These are phyloP conservation scores for Aspergillus versicolor DNA, from an alignment of 2,329 filamentous ascomycete genomes.

Conservation along the genomic window DNA sequence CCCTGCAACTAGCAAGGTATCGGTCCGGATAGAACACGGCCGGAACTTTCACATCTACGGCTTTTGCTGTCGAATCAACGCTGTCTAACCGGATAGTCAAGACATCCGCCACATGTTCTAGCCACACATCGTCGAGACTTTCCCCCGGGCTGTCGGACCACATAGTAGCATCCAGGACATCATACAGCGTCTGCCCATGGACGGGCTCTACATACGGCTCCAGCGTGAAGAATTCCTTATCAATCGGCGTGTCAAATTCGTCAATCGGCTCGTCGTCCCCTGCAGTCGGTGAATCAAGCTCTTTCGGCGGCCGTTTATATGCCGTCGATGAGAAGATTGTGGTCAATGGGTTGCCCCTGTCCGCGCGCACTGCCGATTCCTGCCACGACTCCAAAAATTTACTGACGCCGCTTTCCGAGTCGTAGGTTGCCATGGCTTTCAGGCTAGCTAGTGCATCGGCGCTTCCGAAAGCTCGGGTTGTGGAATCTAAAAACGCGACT, in stretches of 20 bases:
- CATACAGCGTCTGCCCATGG: slow-evolving; percentile 50
- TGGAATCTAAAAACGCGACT: slow-evolving; percentile 60
- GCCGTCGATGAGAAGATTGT: slow-evolving; percentile 50
- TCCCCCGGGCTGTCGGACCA: slow-evolving; percentile 45
- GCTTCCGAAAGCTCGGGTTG: slow-evolving; percentile 60
- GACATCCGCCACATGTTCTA: slow-evolving; percentile 54
- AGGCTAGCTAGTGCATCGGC: slow-evolving; percentile 50
- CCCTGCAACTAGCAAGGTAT: slow-evolving; percentile 55
- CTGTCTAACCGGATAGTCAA: slow-evolving; percentile 51
- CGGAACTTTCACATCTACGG: slow-evolving; percentile 52
- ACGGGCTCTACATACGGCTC: slow-evolving; percentile 39
- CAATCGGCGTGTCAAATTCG: background rate
- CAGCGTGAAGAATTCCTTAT: slow-evolving; percentile 39
- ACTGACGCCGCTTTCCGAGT: slow-evolving; percentile 37
- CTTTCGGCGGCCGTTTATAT: slow-evolving; percentile 30
- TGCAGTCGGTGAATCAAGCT: background rate
- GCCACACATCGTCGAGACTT: slow-evolving; percentile 46
- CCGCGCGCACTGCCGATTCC: slow-evolving; percentile 43
- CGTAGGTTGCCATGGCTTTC: slow-evolving; percentile 34
- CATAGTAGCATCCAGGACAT: slow-evolving; percentile 53
- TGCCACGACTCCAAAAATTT: slow-evolving; percentile 54
- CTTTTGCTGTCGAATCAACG: slow-evolving; percentile 31
- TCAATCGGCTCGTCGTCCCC: background rate
- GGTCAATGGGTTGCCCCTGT: slow-evolving; percentile 42
- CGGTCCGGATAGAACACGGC: slow-evolving; percentile 58